These are phyloP conservation scores for Cadophora gregata DNA, from an alignment of 2,329 filamentous ascomycete genomes.

Conservation along the genomic window DNA sequence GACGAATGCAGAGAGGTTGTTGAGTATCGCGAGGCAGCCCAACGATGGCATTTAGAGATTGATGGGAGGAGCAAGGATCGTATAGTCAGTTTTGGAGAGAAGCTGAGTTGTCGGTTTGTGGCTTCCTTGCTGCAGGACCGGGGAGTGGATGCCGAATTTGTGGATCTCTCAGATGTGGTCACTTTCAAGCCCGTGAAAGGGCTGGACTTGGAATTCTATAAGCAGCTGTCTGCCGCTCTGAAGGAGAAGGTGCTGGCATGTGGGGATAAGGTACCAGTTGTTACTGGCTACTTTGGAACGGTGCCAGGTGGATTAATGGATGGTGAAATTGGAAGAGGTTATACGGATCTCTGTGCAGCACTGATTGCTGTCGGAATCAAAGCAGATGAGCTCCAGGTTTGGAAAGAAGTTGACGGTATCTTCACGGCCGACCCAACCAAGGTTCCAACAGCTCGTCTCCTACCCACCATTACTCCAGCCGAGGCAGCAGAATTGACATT, in stretches of 20 bases:
- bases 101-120: conserved; percentile 93
- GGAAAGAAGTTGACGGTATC: conserved; percentile 99
- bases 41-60: conserved; percentile 74
- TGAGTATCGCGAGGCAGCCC: conserved; percentile 71
- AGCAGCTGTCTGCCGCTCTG: conserved; percentile 64
- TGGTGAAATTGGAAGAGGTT: conserved; percentile 88
- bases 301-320: conserved; percentile 91
- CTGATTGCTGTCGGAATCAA: conserved; percentile 87
- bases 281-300: conserved; percentile 94
- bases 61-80: conserved; percentile 82
- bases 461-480: conserved; percentile 86
- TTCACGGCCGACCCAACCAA: conserved; percentile 84
- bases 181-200: conserved; percentile 65
- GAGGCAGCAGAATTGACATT: conserved; percentile 97
- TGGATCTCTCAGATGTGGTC: conserved; percentile 86
- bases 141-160: conserved; percentile 84
- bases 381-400: conserved; percentile 91
- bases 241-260: conserved; percentile 69
- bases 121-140: conserved; percentile 79
- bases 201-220: conserved; percentile 74
- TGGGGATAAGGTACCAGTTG: conserved; percentile 72
- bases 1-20: conserved; percentile 81
- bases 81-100: conserved; percentile 94
- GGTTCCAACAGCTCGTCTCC: conserved; percentile 89
- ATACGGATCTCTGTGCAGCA: conserved; percentile 95